Evolutionary conservation across 1,139 yeast genomes (phyloP).

Genomic region (Magnusiomyces suaveolens): DNA sequence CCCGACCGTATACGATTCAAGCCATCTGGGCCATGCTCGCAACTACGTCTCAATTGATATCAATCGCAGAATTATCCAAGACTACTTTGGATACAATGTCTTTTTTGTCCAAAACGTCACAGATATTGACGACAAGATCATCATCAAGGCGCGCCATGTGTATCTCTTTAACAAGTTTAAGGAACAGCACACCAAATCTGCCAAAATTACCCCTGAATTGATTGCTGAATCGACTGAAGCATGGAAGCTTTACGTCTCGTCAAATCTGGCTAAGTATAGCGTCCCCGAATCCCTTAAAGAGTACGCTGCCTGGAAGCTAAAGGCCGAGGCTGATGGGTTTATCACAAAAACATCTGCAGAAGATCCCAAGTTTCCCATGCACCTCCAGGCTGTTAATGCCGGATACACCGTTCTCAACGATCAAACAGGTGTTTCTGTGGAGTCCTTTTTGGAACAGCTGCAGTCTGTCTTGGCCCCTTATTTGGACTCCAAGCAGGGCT

Average conservation of each 20-base stretch:
- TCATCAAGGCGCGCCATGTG: conserved; percentile 71
- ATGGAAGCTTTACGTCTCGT: conserved; percentile 42
- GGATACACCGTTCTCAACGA: conserved; percentile 38
- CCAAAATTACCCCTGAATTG: conserved; percentile 35
- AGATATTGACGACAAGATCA: conserved; percentile 94
- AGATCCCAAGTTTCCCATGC: conserved; percentile 82
- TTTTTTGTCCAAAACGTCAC: conserved; percentile 91
- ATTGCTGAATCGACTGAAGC: conserved; percentile 37
- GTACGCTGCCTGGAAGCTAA: conserved; percentile 44
- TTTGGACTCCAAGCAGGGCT: conserved; percentile 64
- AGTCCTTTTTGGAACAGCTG: conserved; percentile 41
- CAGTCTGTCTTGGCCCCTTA: conserved; percentile 68
- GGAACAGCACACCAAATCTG: conserved; percentile 23
- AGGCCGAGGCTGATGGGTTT: conserved; percentile 34
- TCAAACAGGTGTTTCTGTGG: conserved; percentile 23
- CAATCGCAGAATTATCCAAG: conserved; percentile 82
- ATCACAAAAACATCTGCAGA: conserved; percentile 41
- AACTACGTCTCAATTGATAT: conserved; percentile 83
- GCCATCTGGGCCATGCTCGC: conserved; percentile 99
- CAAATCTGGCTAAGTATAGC: conserved; percentile 43
- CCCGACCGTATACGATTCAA: conserved; percentile 94
- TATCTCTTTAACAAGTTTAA: conserved; percentile 59
- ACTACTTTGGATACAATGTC: conserved; percentile 43
- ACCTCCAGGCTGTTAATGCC: conserved; percentile 50
- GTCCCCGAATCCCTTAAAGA: conserved; percentile 28